Evolutionary conservation across 768 basidiomycete species (phyloP), one percentile per base, ranked within the genome.

Genomic region (Coprinellus aureogranulatus): DNA sequence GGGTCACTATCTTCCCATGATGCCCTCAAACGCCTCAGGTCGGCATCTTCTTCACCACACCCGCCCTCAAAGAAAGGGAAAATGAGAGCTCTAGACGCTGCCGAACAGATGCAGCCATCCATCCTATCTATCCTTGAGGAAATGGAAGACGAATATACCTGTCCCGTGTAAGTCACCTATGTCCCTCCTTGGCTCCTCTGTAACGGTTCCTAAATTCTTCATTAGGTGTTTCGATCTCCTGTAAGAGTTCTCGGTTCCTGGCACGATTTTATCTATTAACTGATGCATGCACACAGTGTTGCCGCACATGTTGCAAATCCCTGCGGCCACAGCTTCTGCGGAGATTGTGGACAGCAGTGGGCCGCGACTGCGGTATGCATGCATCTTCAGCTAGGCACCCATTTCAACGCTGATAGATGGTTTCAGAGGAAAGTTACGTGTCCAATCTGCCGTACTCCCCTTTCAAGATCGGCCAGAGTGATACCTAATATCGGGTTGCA

Each of bases 251-350:
- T 44, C 42, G 45, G 31, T 18, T 51, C 18, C 53, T n/a, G 25
- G 14, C 20, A 4, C 30, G 47, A 57, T 49, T 54, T 27, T 11
- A n/a, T 40, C 28, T 48, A 59, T 23, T 37, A 20, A 52, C 26
- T 37, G 44, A 16, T 41, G 48, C 16, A 11, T 47, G n/a, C n/a
- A n/a, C 16, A 31, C 45, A 89, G 89, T 54, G 85, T 81, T 31
- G 81, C 78, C 30, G 75, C 87, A 3, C 84, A 90, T 65, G 59
- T 84, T 26, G 77, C 81, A 23, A 88, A 84, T 64, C 87, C 89
- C 2, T 91, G 89, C 62, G 89, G 89, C 12, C 89, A 91, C 65
- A 84, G 81, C 25, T 81, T 80, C 59, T 91, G 89, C 57, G 89
- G 85, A 8, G 77, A 81, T 41, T 91, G 89, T 64, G 82, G 81